Evolutionary conservation across 495 filamentous ascomycete genomes (phyloP), one percentile per base, ranked within the genome.

Genomic region (Xylaria flabelliformis): DNA sequence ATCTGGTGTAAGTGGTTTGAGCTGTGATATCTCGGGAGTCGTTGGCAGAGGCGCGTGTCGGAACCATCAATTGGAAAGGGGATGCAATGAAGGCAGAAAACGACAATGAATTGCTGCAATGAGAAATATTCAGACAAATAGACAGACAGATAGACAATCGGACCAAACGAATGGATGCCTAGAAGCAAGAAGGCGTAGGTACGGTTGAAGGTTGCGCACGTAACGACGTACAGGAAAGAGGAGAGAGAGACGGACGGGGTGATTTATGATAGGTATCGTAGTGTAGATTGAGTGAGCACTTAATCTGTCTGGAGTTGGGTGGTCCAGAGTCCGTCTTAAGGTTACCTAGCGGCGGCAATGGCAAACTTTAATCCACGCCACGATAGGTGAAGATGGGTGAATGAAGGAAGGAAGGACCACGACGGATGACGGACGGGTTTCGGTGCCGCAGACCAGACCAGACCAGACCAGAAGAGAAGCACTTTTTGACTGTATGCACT

Each of bases 91-190:
- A 61, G 19, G 34, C 32, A 39, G 9, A 41, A 39, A 61, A 39
- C 8, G 17, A 10, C 17, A 2, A 19, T 10, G 34, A 15, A 41
- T n/a, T 59, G 15, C 7, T 39, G 26, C 58, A 4, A 1, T 1
- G 12, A 4, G 34, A 15, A 8, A n/a, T 19, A 9, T 29, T 3
- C 13, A 12, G 32, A 61, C 21, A n/a, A n/a, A n/a, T n/a, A 21
- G 32, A 61, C 15, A 39, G 8, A 61, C 17, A 13, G 32, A 39
- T 7, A 39, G 29, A 36, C 34, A 29, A 34, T n/a, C 34, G 6
- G 19, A 8, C 15, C 58, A 61, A 61, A 61, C 34, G 58, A 61
- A 39, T 61, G 58, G 58, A 61, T 61, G 58, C 56, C 56, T 59
- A 10, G 21, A 26, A 26, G n/a, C 48, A 55, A 26, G 24, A 55